Evolutionary conservation across 352 stramenopile genomes (phyloP).

Genomic region (Globisporangium cylindrosporum): DNA sequence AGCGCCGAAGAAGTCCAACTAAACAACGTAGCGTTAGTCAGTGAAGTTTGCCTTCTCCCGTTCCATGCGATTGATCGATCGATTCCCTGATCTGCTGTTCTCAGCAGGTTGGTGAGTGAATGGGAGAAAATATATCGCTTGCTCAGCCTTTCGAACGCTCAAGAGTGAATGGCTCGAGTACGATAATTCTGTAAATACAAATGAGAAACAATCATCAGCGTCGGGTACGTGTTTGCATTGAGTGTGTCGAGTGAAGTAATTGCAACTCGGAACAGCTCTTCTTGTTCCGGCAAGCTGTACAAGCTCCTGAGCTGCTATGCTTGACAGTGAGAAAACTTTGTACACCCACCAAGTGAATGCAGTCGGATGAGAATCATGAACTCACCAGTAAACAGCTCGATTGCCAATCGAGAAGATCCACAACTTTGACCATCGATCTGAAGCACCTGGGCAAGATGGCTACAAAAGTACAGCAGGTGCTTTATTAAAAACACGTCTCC

Average conservation of each 20-base stretch:
- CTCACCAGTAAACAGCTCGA: background rate
- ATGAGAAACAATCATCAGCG: background rate
- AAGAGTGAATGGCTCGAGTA: background rate
- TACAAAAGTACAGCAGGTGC: background rate
- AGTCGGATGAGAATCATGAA: background rate
- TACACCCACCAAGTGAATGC: background rate
- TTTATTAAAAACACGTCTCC: background rate
- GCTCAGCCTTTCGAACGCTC: background rate
- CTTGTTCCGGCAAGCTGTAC: no score
- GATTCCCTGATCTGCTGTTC: background rate
- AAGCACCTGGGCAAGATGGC: no score
- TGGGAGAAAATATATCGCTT: background rate
- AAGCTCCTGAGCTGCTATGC: background rate
- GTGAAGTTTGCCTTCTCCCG: background rate
- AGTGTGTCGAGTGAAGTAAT: background rate
- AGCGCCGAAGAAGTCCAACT: conserved; percentile 41
- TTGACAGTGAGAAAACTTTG: background rate
- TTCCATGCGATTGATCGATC: background rate
- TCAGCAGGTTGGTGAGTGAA: background rate
- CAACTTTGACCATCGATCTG: no score
- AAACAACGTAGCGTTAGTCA: conserved; percentile 19
- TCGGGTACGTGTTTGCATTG: background rate
- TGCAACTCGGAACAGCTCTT: background rate
- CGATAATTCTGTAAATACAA: background rate
- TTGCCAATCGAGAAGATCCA: background rate